Evolutionary conservation across 2,329 filamentous ascomycete species (phyloP).

Genomic region (Tolypocladium pustulatum): DNA sequence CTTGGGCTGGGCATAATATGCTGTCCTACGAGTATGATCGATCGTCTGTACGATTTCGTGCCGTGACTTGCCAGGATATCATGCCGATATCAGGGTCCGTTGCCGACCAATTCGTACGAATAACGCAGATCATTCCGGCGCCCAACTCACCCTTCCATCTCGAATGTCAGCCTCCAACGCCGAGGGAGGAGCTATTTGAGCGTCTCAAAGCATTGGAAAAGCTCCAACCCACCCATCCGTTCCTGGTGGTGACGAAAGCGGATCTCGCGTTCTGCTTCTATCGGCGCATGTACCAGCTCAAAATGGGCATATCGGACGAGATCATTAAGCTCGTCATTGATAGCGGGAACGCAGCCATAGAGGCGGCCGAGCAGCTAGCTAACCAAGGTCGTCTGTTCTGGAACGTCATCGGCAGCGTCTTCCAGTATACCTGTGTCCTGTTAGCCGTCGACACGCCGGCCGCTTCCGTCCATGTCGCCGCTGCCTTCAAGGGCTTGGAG

Average conservation of each 20-base stretch:
- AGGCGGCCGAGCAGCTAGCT: conserved; percentile 8
- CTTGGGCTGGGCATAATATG: conserved; percentile 10
- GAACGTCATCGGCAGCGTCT: conserved; percentile 13
- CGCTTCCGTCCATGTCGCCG: conserved; percentile 4
- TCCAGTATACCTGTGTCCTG: conserved; percentile 12
- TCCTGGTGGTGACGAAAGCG: conserved; percentile 10
- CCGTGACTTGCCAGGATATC: conserved; percentile 9
- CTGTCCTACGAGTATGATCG: conserved; percentile 13
- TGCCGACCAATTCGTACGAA: conserved; percentile 10
- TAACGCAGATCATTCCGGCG: conserved; percentile 10
- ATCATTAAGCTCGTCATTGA: conserved; percentile 7
- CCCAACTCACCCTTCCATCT: conserved; percentile 10
- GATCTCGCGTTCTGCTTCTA: conserved; percentile 14
- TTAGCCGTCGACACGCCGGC: conserved; percentile 10
- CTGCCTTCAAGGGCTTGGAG: conserved; percentile 9
- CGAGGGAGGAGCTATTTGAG: conserved; percentile 9
- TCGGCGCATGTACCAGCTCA: conserved; percentile 12
- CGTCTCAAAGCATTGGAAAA: conserved; percentile 7
- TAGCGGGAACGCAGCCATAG: conserved; percentile 8
- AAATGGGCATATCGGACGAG: conserved; percentile 7
- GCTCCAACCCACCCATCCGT: conserved; percentile 6
- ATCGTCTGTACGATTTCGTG: conserved; percentile 9
- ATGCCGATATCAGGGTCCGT: conserved; percentile 6
- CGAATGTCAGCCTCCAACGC: conserved; percentile 3
- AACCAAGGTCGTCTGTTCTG: conserved; percentile 10